Base-by-base conservation (phyloP, 805 yeast genomes). In the Barnettozyma siamensis region DNA sequence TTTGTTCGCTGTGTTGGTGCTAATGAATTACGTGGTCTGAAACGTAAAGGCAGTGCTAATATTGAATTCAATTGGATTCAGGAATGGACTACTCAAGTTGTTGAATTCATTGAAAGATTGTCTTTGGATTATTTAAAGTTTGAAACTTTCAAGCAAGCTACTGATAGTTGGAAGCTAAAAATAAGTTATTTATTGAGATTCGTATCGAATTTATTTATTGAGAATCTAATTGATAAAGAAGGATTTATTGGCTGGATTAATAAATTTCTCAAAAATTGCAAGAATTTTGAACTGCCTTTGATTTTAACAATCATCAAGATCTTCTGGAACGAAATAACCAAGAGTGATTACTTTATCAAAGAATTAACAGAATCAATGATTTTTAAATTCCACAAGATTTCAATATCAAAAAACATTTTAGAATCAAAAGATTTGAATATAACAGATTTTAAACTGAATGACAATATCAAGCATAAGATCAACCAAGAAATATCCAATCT, bases 11-110 rank as follows among this genome's bases (percentile, higher is more conserved):
- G 96, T 60, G 87, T 89, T 3, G 80, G 89, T 19, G 80, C 85
- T 11, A 84, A 88, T 47, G 96, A 88, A 51, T 67, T 78, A 27
- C 60, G 84, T 21, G 77, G 76, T 13, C 53, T 80, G 36, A 74
- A 72, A 46, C 62, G 85, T 33, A 77, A 74, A 46, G 71, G 68
- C 17, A 59, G 55, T 3, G 39, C 59, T 6, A 52, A 45, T n/a
- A 64, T 69, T n/a, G 83, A 80, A 44, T 59, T 64, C 19, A 75
- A 72, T 36, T 83, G 96, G 88, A 67, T 82, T 16, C 76, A 76
- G 43, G 96, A 88, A 57, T 91, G 98, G 98, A 85, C 97, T 0
- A 84, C 80, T 32, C 94, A 85, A 49, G 79, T 89, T 13, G 70
- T 79, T 3, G 79, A 75, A 41, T 83, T 70, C 50, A 51, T 81